Evolutionary conservation across 73 alveolate species (phyloP).

Genomic region (Stentor roeselii): DNA sequence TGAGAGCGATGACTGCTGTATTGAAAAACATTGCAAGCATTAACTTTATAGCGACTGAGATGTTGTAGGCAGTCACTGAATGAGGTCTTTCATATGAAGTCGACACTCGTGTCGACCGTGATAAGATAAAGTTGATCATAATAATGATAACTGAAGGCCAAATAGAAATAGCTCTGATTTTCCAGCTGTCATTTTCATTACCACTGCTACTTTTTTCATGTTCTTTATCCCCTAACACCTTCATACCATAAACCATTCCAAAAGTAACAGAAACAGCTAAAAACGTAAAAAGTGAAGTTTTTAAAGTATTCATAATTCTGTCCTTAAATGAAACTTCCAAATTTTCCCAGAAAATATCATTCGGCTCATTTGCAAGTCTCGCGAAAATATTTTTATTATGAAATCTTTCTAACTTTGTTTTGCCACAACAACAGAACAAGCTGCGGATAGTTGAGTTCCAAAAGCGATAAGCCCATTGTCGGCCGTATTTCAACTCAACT

Average conservation of each 20-base stretch:
- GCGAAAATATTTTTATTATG: neutral
- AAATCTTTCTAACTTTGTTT: neutral
- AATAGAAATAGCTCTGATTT: neutral
- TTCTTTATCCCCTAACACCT: neutral
- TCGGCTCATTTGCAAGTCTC: constrained; percentile 7
- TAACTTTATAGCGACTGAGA: constrained; percentile 2
- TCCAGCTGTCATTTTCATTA: neutral
- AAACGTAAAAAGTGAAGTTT: constrained; percentile 13
- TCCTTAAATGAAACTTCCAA: neutral
- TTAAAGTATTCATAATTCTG: neutral
- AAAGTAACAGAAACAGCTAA: neutral
- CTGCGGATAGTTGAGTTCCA: neutral
- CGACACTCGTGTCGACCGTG: neutral
- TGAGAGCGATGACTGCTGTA: constrained; percentile 7
- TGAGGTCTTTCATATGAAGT: constrained; percentile 16
- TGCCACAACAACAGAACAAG: neutral
- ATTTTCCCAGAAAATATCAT: constrained; percentile 29
- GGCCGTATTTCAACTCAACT: neutral
- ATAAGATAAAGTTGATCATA: constrained; percentile 2
- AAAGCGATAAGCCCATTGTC: neutral
- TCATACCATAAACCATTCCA: constrained; percentile 24
- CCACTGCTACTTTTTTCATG: neutral
- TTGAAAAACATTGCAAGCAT: neutral
- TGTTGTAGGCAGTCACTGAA: constrained; percentile 12
- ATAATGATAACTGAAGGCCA: constrained; percentile 16